Conservation (phyloP, 1,139 yeast genomes). For the Debaryomyces nepalensis region DNA sequence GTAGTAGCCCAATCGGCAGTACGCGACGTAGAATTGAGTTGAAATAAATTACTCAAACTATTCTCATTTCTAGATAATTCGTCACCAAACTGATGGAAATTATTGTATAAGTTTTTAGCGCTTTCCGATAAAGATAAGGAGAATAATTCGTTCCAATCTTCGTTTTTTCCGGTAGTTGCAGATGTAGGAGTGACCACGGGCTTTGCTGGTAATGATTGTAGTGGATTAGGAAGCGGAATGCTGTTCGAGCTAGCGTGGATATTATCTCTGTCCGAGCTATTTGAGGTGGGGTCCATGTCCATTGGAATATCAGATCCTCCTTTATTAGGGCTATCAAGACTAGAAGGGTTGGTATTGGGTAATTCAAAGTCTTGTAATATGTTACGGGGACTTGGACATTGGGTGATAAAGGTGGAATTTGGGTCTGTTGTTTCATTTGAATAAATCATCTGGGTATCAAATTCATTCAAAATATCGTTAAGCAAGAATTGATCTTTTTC, state of each 20-base stretch:
- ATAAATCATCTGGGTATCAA: conserved; percentile 5
- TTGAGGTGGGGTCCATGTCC: conserved; percentile 1
- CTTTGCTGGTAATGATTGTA: conserved; percentile 16
- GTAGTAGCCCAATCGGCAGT: conserved; percentile 9
- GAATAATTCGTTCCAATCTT: conserved; percentile 13
- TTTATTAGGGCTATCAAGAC: conserved; percentile 2
- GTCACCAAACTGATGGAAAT: conserved; percentile 36
- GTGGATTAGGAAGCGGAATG: conserved; percentile 2
- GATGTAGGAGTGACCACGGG: conserved; percentile 23
- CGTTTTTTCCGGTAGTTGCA: conserved; percentile 18
- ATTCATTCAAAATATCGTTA: conserved; percentile 8
- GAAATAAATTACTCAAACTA: conserved; percentile 37
- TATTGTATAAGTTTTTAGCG: conserved; percentile 32
- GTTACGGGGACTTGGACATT: conserved; percentile 7
- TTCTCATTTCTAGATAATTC: conserved; percentile 27
- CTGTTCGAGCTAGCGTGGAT: background rate
- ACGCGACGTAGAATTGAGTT: conserved; percentile 20
- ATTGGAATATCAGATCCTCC: conserved; percentile 5
- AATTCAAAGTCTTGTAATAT: conserved; percentile 7
- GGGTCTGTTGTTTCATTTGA: conserved; percentile 5
- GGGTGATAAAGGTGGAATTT: conserved; percentile 9
- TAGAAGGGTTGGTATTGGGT: background rate
- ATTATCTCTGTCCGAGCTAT: no score
- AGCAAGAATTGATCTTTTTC: conserved; percentile 4
- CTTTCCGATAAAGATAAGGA: conserved; percentile 28